Conservation (phyloP, 2,329 filamentous ascomycete genomes). For the Trichoderma sp. region DNA sequence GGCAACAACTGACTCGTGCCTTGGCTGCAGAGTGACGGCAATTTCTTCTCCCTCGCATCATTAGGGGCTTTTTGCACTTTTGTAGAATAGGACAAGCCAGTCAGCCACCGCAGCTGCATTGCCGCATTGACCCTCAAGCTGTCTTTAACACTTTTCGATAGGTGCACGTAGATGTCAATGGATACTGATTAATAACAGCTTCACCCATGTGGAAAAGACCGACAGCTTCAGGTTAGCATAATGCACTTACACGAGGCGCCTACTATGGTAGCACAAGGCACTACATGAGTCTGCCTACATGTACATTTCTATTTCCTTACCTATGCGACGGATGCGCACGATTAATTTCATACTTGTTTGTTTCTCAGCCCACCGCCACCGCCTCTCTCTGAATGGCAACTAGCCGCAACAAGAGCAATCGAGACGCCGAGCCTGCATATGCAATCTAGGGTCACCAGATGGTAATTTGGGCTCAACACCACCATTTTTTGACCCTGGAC, state of each 20-base stretch:
- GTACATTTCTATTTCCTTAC: background rate
- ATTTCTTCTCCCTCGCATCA: background rate
- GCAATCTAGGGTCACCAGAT: background rate
- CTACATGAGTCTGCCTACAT: background rate
- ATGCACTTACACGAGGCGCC: background rate
- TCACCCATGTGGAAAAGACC: background rate
- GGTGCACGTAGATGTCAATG: background rate
- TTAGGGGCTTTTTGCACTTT: background rate
- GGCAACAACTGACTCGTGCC: background rate
- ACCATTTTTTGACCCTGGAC: background rate
- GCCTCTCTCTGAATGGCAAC: background rate
- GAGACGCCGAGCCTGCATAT: background rate
- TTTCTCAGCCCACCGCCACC: background rate
- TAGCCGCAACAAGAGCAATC: background rate
- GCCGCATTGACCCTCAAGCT: background rate
- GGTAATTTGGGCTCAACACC: background rate
- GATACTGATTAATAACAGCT: no score
- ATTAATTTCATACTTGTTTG: background rate
- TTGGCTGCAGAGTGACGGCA: background rate
- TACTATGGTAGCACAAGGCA: background rate
- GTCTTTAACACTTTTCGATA: background rate
- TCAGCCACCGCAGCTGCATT: background rate
- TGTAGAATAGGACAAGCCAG: background rate
- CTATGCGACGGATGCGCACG: background rate
- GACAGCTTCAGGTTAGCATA: background rate